Percentiles rank a stretch among this genome's conserved stretches.
Evolutionary conservation across 257 asterid genomes (phyloP).

Genomic region (Coffea eugenioides): DNA sequence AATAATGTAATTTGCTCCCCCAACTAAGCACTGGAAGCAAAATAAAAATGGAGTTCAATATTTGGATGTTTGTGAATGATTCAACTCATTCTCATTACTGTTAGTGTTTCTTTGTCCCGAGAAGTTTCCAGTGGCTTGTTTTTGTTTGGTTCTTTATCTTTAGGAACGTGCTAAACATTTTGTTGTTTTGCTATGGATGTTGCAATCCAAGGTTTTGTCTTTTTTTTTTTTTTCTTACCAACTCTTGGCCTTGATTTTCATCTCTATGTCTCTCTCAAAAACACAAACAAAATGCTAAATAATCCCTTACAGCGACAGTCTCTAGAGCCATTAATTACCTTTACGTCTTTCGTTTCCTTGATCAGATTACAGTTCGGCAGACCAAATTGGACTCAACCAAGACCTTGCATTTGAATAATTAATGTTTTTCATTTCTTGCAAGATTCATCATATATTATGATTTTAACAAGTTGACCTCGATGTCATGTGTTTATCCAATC

Average conservation of each 20-base stretch:
- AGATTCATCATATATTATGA: constrained; percentile 6
- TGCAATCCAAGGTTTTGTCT: neutral
- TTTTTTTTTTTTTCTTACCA: neutral
- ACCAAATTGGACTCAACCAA: constrained; percentile 4
- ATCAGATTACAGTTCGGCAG: constrained; percentile 3
- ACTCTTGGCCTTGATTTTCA: neutral
- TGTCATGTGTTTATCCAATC: neutral
- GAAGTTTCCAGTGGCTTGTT: neutral
- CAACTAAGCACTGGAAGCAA: neutral
- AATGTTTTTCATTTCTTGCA: constrained; percentile 22
- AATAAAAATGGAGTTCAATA: neutral
- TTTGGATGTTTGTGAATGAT: constrained; percentile 28
- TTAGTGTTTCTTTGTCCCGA: neutral
- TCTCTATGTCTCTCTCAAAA: neutral
- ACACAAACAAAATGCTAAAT: neutral
- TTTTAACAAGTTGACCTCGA: neutral
- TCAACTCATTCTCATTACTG: neutral
- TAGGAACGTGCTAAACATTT: neutral
- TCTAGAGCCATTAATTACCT: neutral
- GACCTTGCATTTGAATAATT: neutral
- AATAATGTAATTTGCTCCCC: neutral
- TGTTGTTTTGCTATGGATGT: constrained; percentile 11
- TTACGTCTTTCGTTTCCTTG: neutral
- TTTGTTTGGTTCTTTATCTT: neutral
- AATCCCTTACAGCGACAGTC: neutral